phyloP scores from a whole-genome alignment of 73 alveolate genomes.

The Paramecium tetraurelia region DNA sequence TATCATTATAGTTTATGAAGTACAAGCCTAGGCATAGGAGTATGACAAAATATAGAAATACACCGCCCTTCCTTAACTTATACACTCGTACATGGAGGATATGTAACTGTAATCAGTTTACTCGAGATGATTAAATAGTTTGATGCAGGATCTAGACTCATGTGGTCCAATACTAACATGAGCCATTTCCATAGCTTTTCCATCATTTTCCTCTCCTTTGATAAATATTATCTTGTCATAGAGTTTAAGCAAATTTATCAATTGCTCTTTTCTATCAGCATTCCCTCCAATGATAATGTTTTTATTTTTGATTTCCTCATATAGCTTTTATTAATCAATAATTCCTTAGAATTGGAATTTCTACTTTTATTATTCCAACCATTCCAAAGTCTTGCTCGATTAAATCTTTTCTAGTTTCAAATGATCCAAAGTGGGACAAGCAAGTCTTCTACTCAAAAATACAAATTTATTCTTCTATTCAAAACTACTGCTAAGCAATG shows the following conservation, averaged over 20 bases:
- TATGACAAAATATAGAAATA: background rate
- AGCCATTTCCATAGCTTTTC: conserved; percentile 18
- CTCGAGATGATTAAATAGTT: background rate
- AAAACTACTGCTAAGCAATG: background rate
- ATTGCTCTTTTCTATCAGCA: conserved; percentile 1
- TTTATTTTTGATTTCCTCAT: background rate
- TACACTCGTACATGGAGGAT: background rate
- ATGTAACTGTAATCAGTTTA: background rate
- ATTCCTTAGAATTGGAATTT: conserved; percentile 23
- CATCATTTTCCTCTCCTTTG: conserved; percentile 9
- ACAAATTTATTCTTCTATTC: conserved; percentile 3
- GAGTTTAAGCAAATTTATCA: background rate
- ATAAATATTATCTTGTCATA: conserved; percentile 22
- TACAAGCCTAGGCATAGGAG: conserved; percentile 2
- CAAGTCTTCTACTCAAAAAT: conserved; percentile 24
- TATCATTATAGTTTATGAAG: background rate
- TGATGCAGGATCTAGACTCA: background rate
- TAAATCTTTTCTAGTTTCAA: background rate
- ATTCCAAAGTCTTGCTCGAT: background rate
- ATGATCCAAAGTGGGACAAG: conserved; percentile 33
- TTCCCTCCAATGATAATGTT: background rate
- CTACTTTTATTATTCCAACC: background rate
- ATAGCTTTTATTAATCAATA: background rate
- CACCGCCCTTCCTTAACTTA: conserved; percentile 18
- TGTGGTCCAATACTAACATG: conserved; percentile 46